These are phyloP conservation scores for Candida albicans DNA, from an alignment of 1,139 yeast species.

Conservation along the genomic window DNA sequence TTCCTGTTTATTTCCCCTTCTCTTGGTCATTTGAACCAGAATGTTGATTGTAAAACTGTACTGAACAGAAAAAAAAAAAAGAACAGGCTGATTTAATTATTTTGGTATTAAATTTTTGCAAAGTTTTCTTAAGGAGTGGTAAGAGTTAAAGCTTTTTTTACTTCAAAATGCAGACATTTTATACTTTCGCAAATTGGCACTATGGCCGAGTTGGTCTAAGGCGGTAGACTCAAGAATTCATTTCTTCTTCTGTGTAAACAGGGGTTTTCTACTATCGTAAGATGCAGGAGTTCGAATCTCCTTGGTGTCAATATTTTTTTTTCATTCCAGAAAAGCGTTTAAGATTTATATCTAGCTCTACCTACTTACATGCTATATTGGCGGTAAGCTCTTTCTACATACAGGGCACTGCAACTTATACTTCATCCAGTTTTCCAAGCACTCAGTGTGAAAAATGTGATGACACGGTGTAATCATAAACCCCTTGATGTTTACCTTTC, in stretches of 20 bases:
- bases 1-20: too few relatives aligned
- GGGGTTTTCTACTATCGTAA: slow-evolving; percentile 5
- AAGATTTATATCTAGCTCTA: neutral
- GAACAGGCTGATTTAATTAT: too few relatives aligned
- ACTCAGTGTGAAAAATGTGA: slow-evolving; percentile 84
- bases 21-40: too few relatives aligned
- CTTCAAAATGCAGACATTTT: too few relatives aligned
- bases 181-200: neutral
- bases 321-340: too few relatives aligned
- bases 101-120: too few relatives aligned
- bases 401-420: slow-evolving; percentile 92
- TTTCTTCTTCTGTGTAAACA: slow-evolving; percentile 1
- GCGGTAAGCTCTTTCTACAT: slow-evolving; percentile 84
- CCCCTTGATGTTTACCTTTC: slow-evolving; percentile 31
- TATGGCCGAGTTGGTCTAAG: neutral
- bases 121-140: too few relatives aligned
- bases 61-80: too few relatives aligned
- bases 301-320: slow-evolving; percentile 1
- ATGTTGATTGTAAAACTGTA: too few relatives aligned
- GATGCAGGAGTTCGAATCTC: slow-evolving; percentile 1
- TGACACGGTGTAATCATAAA: slow-evolving; percentile 94
- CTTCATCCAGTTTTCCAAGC: slow-evolving; percentile 92
- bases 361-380: slow-evolving; percentile 27
- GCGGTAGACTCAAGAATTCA: slow-evolving; percentile 6
- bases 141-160: too few relatives aligned